A percentile compares a stretch with the other conserved stretches of the same genome.
Evolutionary conservation across 306 rosid species (phyloP).

Genomic region (Spatholobus suberectus): DNA sequence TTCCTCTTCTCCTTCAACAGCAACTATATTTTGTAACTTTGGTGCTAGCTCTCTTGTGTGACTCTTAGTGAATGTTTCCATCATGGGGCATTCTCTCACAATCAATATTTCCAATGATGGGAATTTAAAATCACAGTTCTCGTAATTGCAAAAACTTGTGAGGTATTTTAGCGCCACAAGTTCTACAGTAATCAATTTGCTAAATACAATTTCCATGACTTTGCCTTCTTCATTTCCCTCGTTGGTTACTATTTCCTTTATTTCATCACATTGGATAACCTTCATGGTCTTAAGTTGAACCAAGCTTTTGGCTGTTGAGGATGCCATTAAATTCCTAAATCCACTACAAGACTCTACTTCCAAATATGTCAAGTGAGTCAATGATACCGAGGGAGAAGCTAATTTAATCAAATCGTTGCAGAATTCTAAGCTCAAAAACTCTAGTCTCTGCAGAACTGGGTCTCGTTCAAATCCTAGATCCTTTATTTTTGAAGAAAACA

Average conservation of each 20-base stretch:
- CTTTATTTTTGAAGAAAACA: accelerated
- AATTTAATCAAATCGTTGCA: background rate
- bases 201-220: background rate
- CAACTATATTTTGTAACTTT: background rate
- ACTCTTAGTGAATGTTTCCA: background rate
- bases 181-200: conserved; percentile 17
- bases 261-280: background rate
- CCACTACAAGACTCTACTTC: background rate
- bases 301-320: conserved; percentile 21
- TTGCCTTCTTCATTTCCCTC: background rate
- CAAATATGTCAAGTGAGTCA: conserved; percentile 12
- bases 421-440: background rate
- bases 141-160: conserved; percentile 12
- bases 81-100: background rate
- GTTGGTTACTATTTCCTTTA: background rate
- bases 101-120: conserved; percentile 23
- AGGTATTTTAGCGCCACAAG: background rate
- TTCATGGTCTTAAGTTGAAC: background rate
- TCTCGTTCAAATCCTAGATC: conserved; percentile 10
- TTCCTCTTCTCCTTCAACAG: background rate
- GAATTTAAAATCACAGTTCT: background rate
- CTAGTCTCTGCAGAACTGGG: background rate
- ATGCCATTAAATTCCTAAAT: background rate
- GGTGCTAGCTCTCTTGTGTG: background rate
- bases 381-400: background rate